Evolutionary conservation across 352 stramenopile species (phyloP).

Genomic region (Phytophthora quininea): DNA sequence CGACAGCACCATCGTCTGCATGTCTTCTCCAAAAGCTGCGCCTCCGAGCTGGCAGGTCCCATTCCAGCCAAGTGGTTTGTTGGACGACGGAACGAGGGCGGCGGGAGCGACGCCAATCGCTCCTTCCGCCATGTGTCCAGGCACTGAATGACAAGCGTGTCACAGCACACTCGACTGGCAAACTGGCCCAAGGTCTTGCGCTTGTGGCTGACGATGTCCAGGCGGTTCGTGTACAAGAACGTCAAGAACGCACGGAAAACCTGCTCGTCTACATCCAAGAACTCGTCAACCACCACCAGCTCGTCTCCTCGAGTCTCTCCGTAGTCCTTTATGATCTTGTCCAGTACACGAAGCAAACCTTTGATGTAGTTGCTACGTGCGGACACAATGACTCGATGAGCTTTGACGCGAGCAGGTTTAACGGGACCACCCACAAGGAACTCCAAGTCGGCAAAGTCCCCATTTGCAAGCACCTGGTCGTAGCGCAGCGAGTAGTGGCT

Average conservation of each 20-base stretch:
- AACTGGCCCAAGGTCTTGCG: conserved; percentile 58
- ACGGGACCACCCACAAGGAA: conserved; percentile 44
- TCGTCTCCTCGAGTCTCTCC: not conserved
- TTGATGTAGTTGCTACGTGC: conserved; percentile 67
- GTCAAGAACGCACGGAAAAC: conserved; percentile 68
- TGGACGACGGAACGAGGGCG: conserved; percentile 23
- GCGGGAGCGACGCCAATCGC: conserved; percentile 19
- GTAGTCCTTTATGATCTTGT: not conserved
- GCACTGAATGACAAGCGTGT: conserved; percentile 53
- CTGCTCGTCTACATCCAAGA: conserved; percentile 60
- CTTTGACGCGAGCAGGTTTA: conserved; percentile 30
- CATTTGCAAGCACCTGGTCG: conserved; percentile 52
- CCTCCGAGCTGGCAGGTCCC: conserved; percentile 29
- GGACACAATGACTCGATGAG: conserved; percentile 62
- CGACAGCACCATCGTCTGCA: conserved; percentile 54
- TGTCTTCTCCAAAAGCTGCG: conserved; percentile 60
- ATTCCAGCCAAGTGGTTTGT: conserved; percentile 18
- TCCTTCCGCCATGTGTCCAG: conserved; percentile 64
- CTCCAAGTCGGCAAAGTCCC: conserved; percentile 62
- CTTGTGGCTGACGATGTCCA: conserved; percentile 72
- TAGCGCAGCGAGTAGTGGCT: conserved; percentile 71
- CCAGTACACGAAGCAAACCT: conserved; percentile 57
- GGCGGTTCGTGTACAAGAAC: conserved; percentile 76
- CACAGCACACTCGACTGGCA: conserved; percentile 56
- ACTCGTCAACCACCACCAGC: conserved; percentile 52